Evolutionary conservation across 768 basidiomycete species (phyloP), one percentile per base, ranked within the genome.

Genomic region (Heimioporus sp.): DNA sequence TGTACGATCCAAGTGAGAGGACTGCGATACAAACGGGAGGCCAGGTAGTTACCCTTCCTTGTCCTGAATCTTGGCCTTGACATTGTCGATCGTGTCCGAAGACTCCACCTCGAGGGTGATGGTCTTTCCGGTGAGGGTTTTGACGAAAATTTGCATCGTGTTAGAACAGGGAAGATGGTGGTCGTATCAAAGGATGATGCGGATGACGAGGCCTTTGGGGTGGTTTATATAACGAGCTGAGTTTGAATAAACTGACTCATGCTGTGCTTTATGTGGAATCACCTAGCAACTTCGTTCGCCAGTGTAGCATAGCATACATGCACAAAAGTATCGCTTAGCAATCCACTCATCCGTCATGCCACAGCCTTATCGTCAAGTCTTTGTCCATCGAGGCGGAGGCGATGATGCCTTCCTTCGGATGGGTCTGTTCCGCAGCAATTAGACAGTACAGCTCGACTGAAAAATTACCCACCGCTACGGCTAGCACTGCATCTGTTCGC

Each of bases 361-460:
- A 97, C 15, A 98, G 60, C 48, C 86, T 79, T 61, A 98, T 89
- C 5, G 84, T 85, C 54, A 90, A 70, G 60, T 96, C 94, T 58
- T 92, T 92, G 59, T 94, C 92, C 80, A 91, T 85, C 10, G 86
- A 81, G n/a, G 90, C 91, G 5, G 92, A 91, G 8, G 92, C 94
- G 55, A 98, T 86, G 49, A 88, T 83, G 42, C 76, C 78, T 46
- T 73, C 78, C 19, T 73, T 77, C 1, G 94, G 93, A 70, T 95
- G 91, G 2, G 85, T 79, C 92, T 95, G 52, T 52, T 48, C 48
- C 54, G 20, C 50, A 57, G 55, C 31, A 46, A 45, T 59, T n/a
- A 52, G 30, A 36, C 17, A 15, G 38, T 30, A 15, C 38, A 35
- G 30, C 40, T 45, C 19, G 34, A n/a, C 40, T 69, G 48, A 10